Evolutionary conservation across 176 grass and related monocot species (phyloP), one percentile per base, ranked within the genome.

Genomic region (Typha latifolia): DNA sequence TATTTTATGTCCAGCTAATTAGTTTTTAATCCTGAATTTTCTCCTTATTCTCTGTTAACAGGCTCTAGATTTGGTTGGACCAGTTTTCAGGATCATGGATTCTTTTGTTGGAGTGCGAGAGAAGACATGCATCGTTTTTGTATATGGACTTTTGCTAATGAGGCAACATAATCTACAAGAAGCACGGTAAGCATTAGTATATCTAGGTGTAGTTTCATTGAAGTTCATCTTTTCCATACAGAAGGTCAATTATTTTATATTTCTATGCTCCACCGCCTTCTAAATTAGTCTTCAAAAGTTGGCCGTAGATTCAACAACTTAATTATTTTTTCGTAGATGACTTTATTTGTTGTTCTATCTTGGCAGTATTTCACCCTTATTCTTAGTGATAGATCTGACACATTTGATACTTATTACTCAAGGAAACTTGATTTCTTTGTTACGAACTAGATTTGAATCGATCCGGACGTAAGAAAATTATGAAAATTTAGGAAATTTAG

Each of bases 101-200:
- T 96, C 91, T 62, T 96, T 96, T 85, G 84, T 90, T 66, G 91
- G 87, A 2, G 87, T 96, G 51, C 79, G 84, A 78, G 91, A 96
- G 82, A 96, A 96, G 78, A 96, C 91, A 69, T 96, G 91, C 70
- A 85, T 96, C 21, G 82, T 90, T 67, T 96, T 96, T 87, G 91
- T 87, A 80, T 96, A 96, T 48, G 84, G 91, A 47, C 91, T 96
- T 69, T 65, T 96, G 68, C 81, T 96, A 70, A 96, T 96, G 91
- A 90, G 86, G 75, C 91, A 96, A 53, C 87, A 96, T 64, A 96
- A 96, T 90, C 82, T 78, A 52, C 91, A 96, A 78, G 86, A 96
- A 74, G 87, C 91, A 82, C 74, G 91, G 91, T 90, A 72, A 70
- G 76, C 49, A 62, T 57, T 16, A 61, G 79, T 59, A 22, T 16